These are phyloP conservation scores for Larix kaempferi DNA, from an alignment of 75 land plant species.

Conservation along the genomic window DNA sequence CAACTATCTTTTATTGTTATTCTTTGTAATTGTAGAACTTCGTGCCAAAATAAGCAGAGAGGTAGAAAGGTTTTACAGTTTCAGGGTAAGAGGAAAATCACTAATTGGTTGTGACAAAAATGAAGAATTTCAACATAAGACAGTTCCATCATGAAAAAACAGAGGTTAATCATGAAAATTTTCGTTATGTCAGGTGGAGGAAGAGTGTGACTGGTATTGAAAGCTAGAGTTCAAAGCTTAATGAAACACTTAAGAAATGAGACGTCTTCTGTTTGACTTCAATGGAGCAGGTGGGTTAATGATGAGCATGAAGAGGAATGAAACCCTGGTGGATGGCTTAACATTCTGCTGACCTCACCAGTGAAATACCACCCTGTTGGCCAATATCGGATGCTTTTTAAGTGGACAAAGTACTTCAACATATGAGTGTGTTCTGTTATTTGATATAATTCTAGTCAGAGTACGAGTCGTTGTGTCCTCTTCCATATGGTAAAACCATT, in stretches of 20 bases:
- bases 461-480: too few relatives aligned
- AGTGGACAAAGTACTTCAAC: too few relatives aligned
- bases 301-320: too few relatives aligned
- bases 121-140: background rate
- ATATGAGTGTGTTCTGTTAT: too few relatives aligned
- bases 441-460: too few relatives aligned
- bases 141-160: background rate
- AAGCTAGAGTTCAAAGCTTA: slow-evolving; percentile 2
- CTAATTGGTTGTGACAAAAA: background rate
- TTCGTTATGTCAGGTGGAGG: background rate
- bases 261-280: background rate
- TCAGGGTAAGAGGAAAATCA: background rate
- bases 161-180: background rate
- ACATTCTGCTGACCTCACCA: too few relatives aligned
- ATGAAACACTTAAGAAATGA: background rate
- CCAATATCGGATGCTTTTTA: too few relatives aligned
- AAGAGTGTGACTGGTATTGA: background rate
- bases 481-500: too few relatives aligned
- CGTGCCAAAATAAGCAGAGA: background rate
- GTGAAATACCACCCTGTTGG: too few relatives aligned
- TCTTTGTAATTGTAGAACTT: background rate
- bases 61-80: background rate
- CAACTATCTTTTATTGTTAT: background rate
- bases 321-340: too few relatives aligned
- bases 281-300: background rate